Base-by-base conservation (phyloP, 495 filamentous ascomycete species). In the Penicillium odoratum region DNA sequence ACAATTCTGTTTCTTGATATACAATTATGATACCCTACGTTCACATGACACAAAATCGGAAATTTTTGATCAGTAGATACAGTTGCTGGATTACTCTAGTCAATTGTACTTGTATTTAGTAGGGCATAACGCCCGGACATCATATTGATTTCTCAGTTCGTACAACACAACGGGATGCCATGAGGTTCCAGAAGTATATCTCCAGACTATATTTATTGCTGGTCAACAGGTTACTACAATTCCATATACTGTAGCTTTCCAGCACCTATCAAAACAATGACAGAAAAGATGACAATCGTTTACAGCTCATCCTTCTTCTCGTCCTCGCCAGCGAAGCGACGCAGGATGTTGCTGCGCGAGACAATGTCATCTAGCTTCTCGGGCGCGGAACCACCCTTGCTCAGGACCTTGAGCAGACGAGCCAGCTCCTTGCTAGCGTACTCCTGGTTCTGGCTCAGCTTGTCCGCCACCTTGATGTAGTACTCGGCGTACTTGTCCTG, bases 321-420 rank as follows among this genome's bases (percentile, higher is more conserved):
- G 49, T 74, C 69, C 51, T 75, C 69, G 13, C 64, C 72, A 62
- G 86, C 72, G 70, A 97, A 98, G 74, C 81, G 85, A 68, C 84
- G 83, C 51, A 98, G 79, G 66, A 98, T 90, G 74, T 98, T 98
- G 73, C 85, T 88, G 71, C 94, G 87, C 63, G 81, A 88, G 47
- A 86, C 86, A 43, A 98, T 72, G 73, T 98, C 94, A 72, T 98
- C 94, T 36, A 90, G 58, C 83, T 97, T 98, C 76, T 88, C 81
- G 28, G 87, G 86, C 18, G 89, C 89, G 64, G 97, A 82, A 53
- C 88, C 88, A 57, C 92, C 89, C 84, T 97, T 97, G 69, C 80
- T 83, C 50, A 96, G 68, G 61, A 98, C 82, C 64, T 88, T 86
- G 63, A 90, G 78, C 61, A 98, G 75, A 48, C 94, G 84, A 58